Base-by-base conservation (phyloP, 768 basidiomycete genomes). In the Tulasnella sp. region DNA sequence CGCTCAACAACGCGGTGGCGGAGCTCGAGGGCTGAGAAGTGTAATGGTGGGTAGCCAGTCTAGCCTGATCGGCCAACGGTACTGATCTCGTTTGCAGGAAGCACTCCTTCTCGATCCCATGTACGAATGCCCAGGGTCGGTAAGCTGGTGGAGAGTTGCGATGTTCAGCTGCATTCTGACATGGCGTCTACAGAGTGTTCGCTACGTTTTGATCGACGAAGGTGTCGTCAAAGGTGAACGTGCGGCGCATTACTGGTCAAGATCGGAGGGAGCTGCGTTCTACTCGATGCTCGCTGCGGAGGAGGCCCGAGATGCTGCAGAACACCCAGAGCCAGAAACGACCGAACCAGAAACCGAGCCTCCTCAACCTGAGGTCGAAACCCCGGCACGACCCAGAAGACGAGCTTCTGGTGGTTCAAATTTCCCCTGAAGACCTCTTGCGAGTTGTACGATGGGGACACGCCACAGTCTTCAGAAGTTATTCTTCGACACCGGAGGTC, bases 71-170 rank as follows among this genome's bases (percentile, higher is more conserved):
- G 63, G 34, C 40, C 52, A 32, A 72, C 62, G 67, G 62, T 44
- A 74, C 64, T 62, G 34, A 19, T 44, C n/a, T 69, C 8, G 35
- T 19, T 59, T 40, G 8, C 76, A 93, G 91, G 95, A 97, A 81
- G 79, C 84, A 26, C 78, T 95, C 2, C 81, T 98, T 66, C 82
- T 95, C 64, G 94, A 98, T 65, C 84, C 93, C 0, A 97, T 97
- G 95, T 96, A 92, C 77, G 91, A 94, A 82, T 89, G 89, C 62
- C 92, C 93, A 89, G 89, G 89, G 75, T 91, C 90, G 76, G 90
- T 90, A 78, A 78, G 88, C 77, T 9, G 66, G 67, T 39, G 72
- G 37, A 59, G 19, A n/a, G 44, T 7, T 37, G 32, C 12, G 47
- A 5, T 37, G 32, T 37, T 62, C 37, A 14, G n/a, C 35, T 32